A percentile compares a stretch with the other conserved stretches of the same genome.
Evolutionary conservation across 2,329 filamentous ascomycete genomes (phyloP).

Genomic region (Penicillium hordei): DNA sequence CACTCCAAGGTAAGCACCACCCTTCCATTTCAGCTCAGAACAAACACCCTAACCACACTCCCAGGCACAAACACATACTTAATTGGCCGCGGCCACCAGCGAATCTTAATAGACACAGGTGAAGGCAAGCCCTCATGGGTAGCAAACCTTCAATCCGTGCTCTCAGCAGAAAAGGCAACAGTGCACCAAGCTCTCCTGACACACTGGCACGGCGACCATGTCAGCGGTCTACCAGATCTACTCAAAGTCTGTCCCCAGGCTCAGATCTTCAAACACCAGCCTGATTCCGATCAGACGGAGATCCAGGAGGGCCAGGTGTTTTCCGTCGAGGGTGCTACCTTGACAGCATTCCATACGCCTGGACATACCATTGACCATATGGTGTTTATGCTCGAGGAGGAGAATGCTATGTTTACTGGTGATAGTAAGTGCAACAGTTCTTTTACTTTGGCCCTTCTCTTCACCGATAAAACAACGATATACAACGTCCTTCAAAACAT

Average conservation of each 20-base stretch:
- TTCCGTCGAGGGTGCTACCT: slow-evolving; percentile 54
- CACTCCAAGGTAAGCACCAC: slow-evolving; percentile 54
- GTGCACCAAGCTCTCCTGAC: slow-evolving; percentile 74
- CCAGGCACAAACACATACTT: slow-evolving; percentile 91
- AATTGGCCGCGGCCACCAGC: slow-evolving; percentile 68
- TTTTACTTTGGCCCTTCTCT: background rate
- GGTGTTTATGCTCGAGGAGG: slow-evolving; percentile 71
- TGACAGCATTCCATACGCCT: slow-evolving; percentile 66
- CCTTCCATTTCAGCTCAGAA: background rate
- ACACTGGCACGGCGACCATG: slow-evolving; percentile 91
- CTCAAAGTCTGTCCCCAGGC: slow-evolving; percentile 62
- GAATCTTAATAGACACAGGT: slow-evolving; percentile 87
- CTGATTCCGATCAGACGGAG: slow-evolving; percentile 50
- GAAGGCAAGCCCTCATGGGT: slow-evolving; percentile 78
- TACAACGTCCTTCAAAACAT: background rate
- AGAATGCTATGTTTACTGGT: slow-evolving; percentile 82
- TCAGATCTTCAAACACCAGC: slow-evolving; percentile 66
- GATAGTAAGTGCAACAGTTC: slow-evolving; percentile 56
- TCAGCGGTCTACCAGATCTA: slow-evolving; percentile 71
- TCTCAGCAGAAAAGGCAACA: slow-evolving; percentile 66
- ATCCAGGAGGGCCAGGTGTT: slow-evolving; percentile 60
- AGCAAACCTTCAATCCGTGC: slow-evolving; percentile 60
- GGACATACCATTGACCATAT: slow-evolving; percentile 84
- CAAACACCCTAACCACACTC: background rate
- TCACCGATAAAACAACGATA: background rate